phyloP scores from a whole-genome alignment of 2,329 filamentous ascomycete genomes.

The Pochonia chlamydosporia region DNA sequence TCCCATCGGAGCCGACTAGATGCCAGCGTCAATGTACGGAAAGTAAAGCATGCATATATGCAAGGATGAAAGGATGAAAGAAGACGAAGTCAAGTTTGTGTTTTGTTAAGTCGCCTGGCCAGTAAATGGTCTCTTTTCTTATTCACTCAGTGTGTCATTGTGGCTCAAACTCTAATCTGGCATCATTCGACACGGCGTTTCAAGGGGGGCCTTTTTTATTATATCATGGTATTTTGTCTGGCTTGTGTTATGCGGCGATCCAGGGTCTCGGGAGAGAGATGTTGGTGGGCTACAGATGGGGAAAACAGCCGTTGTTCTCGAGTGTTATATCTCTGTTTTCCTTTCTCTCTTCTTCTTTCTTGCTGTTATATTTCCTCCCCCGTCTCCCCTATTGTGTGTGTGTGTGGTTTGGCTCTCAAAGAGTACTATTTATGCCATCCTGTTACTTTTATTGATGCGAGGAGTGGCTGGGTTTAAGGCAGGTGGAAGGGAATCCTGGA shows the following conservation, averaged over 20 bases:
- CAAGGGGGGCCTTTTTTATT: constrained; percentile 21
- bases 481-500: constrained; percentile 1
- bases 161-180: constrained; percentile 31
- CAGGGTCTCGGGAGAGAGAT: constrained; percentile 20
- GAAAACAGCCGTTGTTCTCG: constrained; percentile 20
- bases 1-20: constrained; percentile 49
- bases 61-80: constrained; percentile 1
- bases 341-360: constrained; percentile 7
- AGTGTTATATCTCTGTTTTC: constrained; percentile 6
- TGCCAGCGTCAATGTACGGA: neutral
- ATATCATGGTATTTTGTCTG: constrained; percentile 29
- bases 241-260: constrained; percentile 28
- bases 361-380: neutral
- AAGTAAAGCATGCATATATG: neutral
- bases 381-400: neutral
- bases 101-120: constrained; percentile 10
- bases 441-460: neutral
- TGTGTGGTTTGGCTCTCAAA: constrained; percentile 1
- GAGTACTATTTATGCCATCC: neutral
- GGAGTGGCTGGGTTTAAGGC: neutral
- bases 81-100: constrained; percentile 4
- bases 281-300: constrained; percentile 22
- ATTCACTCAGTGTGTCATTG: constrained; percentile 14
- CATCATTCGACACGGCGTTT: constrained; percentile 35
- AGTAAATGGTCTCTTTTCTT: constrained; percentile 20